Evolutionary conservation across 202 grass and related monocot species (phyloP), one percentile per base, ranked within the genome.

Genomic region (Alloteropsis angusta): DNA sequence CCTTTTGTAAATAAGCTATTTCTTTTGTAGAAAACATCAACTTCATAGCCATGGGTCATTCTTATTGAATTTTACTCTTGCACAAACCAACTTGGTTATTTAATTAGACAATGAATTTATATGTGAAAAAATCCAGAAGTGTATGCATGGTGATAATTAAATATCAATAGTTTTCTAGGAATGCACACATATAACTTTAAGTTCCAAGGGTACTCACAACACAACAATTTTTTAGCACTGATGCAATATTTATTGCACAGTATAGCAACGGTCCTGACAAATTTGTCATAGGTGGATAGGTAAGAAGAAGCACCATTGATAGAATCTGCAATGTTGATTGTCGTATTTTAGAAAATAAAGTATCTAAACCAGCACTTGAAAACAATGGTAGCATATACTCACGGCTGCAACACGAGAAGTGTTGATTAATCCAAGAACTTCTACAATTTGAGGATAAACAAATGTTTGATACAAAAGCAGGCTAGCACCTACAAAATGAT

Each of bases 391-490:
- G 39, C 22, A 68, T 74, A 42, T 52, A 75, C 59, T 82, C 71
- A 93, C 85, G 2, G 34, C 19, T 5, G 73, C 80, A 67, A 83
- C 17, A 62, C 87, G 83, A n/a, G 81, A 52, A 56, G 69, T 71
- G 38, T 30, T 82, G 26, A 97, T 43, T 34, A 83, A 80, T 19
- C 93, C 93, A 23, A 77, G n/a, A 16, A 74, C 11, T 75, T 75
- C 83, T 35, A 75, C 53, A 19, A 93, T 66, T 26, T 6, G 68
- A 19, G 89, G 89, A 41, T 83, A 91, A 23, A 91, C 13, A 71
- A 88, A 85, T 21, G 84, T 59, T 72, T 91, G 93, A 58, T 82
- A 97, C 62, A 83, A 26, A 65, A 97, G 55, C 36, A 97, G 50
- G 71, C 90, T 77, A 55, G 15, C 44, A 75, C 93, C 93, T 93